phyloP scores from a whole-genome alignment of 2,329 filamentous ascomycete genomes.

The Epichloe brachyelytri region DNA sequence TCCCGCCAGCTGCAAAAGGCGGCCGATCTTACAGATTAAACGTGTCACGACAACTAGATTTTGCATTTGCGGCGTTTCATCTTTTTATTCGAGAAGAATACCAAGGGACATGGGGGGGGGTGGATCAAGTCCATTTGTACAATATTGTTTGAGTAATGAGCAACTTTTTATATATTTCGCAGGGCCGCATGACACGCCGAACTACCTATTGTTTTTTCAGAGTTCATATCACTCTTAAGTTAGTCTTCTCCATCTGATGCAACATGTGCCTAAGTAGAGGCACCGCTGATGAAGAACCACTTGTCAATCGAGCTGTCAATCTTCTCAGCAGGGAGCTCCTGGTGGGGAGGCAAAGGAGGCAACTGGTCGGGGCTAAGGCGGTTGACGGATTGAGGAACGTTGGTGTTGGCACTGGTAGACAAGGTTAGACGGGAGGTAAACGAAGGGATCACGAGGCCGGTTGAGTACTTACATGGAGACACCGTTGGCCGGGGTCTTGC shows the following conservation, averaged over 20 bases:
- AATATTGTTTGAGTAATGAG: constrained; percentile 3
- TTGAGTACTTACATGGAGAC: constrained; percentile 62
- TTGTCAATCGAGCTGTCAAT: constrained; percentile 98
- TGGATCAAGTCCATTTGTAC: constrained; percentile 11
- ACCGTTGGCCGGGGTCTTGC: constrained; percentile 67
- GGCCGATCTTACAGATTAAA: constrained; percentile 55
- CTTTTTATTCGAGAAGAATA: neutral
- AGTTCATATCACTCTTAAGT: constrained; percentile 2
- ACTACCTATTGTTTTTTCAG: constrained; percentile 7
- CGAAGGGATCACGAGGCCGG: neutral
- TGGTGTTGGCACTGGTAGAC: constrained; percentile 60
- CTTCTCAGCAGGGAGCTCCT: constrained; percentile 73
- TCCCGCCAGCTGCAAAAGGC: constrained; percentile 70
- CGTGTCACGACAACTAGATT: constrained; percentile 9
- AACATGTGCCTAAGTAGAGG: constrained; percentile 50
- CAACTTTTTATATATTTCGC: constrained; percentile 18
- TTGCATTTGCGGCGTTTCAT: constrained; percentile 22
- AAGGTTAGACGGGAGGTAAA: constrained; percentile 14
- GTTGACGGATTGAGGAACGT: constrained; percentile 59
- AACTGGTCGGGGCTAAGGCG: constrained; percentile 58
- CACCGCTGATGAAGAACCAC: constrained; percentile 99
- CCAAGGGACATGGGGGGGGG: neutral
- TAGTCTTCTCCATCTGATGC: neutral
- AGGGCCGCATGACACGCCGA: neutral
- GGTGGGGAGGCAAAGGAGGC: constrained; percentile 61